Evolutionary conservation across 106 monocot species (phyloP), one percentile per base, ranked within the genome.

Genomic region (Dioscorea dumetorum): DNA sequence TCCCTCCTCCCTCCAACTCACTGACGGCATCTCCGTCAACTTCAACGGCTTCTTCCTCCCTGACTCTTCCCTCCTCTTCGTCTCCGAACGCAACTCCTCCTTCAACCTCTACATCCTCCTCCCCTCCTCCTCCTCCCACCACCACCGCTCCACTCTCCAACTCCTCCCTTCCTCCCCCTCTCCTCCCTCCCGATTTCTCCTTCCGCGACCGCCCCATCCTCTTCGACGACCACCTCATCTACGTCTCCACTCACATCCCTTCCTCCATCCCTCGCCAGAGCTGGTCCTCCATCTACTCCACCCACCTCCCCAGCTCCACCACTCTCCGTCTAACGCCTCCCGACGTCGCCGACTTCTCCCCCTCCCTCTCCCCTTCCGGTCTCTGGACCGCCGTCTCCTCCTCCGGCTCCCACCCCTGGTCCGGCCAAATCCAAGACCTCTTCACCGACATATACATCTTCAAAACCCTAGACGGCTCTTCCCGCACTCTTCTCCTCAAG

Each of bases 1-100:
- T 15, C 24, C 24, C 50, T 28, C 24, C 5, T 19, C 61, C 12
- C 33, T 70, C 68, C 80, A 70, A 22, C 81, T 97, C 64, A 91
- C 91, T 50, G 91, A 97, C 48, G 95, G 91, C 57, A 48, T 73
- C 61, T 97, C 95, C 62, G 86, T 97, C 75, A 97, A 97, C 76
- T 91, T 76, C 83, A 91, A 97, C 82, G 95, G 95, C 63, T 82
- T 79, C 79, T 97, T 89, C 84, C 75, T 75, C 32, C 41, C 79
- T 23, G 51, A 70, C 60, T 10, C 76, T 19, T 75, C 75, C 71
- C 61, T 68, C 51, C 57, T 77, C 73, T 62, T 70, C 67, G 82
- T 86, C 61, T 70, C 75, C 61, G 95, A 91, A 74, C 77, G 95
- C 77, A 63, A 79, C 75, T 86, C 84, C 66, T 58, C 63, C 48